A percentile compares a stretch with the other conserved stretches of the same genome.
These are phyloP conservation scores for Auriculariales sp. DNA, from an alignment of 768 basidiomycete species.

Conservation along the genomic window DNA sequence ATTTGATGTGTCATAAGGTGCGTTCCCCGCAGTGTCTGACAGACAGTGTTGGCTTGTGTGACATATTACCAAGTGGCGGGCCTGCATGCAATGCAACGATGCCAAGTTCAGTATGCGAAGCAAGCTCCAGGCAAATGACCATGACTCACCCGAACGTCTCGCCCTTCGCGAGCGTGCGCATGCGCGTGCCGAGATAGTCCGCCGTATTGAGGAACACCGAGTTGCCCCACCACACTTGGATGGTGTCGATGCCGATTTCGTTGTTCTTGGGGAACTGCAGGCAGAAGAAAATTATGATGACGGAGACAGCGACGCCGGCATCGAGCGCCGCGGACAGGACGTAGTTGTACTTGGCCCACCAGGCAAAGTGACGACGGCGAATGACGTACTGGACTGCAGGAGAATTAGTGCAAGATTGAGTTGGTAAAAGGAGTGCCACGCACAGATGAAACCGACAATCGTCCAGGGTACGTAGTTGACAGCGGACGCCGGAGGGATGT, in stretches of 20 bases:
- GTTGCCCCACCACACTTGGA: conserved; percentile 25
- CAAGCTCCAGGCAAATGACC: too few relatives aligned
- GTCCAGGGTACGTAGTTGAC: conserved; percentile 83
- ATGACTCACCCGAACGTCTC: background rate
- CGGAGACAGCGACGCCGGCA: conserved; percentile 14
- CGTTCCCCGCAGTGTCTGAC: too few relatives aligned
- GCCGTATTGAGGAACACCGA: conserved; percentile 13
- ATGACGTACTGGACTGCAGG: conserved; percentile 42
- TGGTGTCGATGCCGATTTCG: conserved; percentile 18
- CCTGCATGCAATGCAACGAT: too few relatives aligned
- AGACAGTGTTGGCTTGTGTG: too few relatives aligned
- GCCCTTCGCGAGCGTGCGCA: background rate
- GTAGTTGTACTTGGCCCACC: conserved; percentile 45
- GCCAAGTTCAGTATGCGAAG: too few relatives aligned
- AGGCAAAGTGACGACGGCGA: conserved; percentile 43
- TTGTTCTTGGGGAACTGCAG: conserved; percentile 20
- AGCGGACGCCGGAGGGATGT: conserved; percentile 76
- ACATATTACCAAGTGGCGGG: too few relatives aligned
- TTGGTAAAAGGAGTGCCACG: too few relatives aligned
- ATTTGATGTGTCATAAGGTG: too few relatives aligned
- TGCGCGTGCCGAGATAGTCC: background rate
- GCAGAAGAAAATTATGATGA: conserved; percentile 19
- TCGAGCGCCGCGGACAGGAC: conserved; percentile 19
- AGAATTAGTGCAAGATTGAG: too few relatives aligned
- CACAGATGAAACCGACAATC: conserved; percentile 69